Evolutionary conservation across 495 filamentous ascomycete genomes (phyloP).

Genomic region (Alectoria sarmentosa): DNA sequence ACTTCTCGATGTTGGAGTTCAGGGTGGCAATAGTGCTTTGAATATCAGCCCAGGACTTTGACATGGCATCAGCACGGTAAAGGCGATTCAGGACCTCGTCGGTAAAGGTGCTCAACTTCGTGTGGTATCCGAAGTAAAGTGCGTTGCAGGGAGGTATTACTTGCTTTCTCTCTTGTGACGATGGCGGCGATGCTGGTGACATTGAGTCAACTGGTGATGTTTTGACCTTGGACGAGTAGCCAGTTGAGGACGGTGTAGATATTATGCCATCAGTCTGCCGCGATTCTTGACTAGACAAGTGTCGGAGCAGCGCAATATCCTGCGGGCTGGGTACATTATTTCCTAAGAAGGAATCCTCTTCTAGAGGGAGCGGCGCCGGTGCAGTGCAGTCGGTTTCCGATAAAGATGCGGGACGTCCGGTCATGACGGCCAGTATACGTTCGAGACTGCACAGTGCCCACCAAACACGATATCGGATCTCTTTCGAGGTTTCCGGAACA

Average conservation of each 20-base stretch:
- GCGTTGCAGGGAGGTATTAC: conserved; percentile 34
- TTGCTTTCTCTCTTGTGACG: conserved; percentile 30
- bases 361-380: conserved; percentile 52
- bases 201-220: conserved; percentile 6
- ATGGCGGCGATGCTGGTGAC: conserved; percentile 12
- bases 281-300: conserved; percentile 18
- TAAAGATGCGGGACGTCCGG: conserved; percentile 57
- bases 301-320: conserved; percentile 11
- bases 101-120: conserved; percentile 45
- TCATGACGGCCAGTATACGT: conserved; percentile 53
- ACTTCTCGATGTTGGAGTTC: conserved; percentile 45
- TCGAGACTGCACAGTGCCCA: conserved; percentile 59
- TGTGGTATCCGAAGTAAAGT: conserved; percentile 44
- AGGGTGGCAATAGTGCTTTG: conserved; percentile 50
- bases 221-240: conserved; percentile 12
- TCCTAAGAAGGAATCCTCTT: conserved; percentile 40
- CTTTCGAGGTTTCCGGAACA: conserved; percentile 48
- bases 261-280: conserved; percentile 2
- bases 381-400: conserved; percentile 51
- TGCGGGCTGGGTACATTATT: neutral
- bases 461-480: conserved; percentile 58
- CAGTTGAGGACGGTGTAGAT: conserved; percentile 18
- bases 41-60: conserved; percentile 51
- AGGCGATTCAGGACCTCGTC: conserved; percentile 51
- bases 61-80: conserved; percentile 50